Evolutionary conservation across 805 yeast genomes (phyloP), one percentile per base, ranked within the genome.

Genomic region (Pichia thaimueangensis): DNA sequence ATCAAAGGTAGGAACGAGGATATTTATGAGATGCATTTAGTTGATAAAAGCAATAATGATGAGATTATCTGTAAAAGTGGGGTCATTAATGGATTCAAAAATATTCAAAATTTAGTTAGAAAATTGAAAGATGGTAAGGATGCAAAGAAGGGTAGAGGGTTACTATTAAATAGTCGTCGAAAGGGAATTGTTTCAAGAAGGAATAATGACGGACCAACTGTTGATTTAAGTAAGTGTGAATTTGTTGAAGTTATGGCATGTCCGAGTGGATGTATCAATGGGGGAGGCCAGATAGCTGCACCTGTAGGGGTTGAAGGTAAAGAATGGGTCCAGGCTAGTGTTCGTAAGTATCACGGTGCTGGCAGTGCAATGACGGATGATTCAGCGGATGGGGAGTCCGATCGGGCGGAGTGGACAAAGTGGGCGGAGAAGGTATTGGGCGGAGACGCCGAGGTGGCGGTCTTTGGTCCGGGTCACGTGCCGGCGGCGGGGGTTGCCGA

Each of bases 201-300:
- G 13, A 28, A 17, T n/a, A 28, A 15, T 28, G 15, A 15, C 15
- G 15, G 15, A n/a, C 6, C 15, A 11, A 15, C 6, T 2, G 80
- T 79, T 0, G 89, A 85, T 45, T 83, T 91, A 1, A 62, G 74
- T 25, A 69, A 66, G 31, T 80, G 85, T 52, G 93, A 86, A 48
- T 86, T 83, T 52, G 85, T 91, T 6, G 98, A 93, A 55, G 83
- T 93, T 35, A 91, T 88, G 96, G 98, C 98, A 1, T 93, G 98
- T 60, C 98, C 98, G 6, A 88, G 86, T 23, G 98, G 98, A 1
- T 93, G 97, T 57, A 85, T 89, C 43, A 93, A 91, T 56, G 98
- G 98, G 10, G 97, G 98, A 19, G 98, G 98, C 0, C 89, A 88
- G 54, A 73, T 87, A 16, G 71, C 76, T 5, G 69, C 69, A 5